phyloP scores from a whole-genome alignment of 805 yeast species.

The Brettanomyces nanus region DNA sequence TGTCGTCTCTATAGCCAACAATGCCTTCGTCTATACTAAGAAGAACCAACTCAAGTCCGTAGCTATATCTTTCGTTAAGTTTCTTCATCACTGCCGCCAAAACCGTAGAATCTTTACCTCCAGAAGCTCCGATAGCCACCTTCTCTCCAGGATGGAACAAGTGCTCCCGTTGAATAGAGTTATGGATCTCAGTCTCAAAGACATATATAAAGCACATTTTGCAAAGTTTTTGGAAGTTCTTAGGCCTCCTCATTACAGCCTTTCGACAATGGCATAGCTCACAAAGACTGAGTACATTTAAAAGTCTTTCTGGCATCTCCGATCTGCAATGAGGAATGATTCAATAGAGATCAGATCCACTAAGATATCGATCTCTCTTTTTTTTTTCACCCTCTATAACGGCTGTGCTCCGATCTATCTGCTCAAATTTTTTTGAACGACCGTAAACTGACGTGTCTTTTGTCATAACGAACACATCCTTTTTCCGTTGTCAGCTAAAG shows the following conservation, averaged over 20 bases:
- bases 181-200: slow-evolving; percentile 92
- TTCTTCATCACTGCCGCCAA: slow-evolving; percentile 82
- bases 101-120: slow-evolving; percentile 97
- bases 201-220: slow-evolving; percentile 83
- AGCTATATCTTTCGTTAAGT: slow-evolving; percentile 78
- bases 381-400: no score
- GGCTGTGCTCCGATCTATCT: no score
- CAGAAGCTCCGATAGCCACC: slow-evolving; percentile 97
- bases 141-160: slow-evolving; percentile 75
- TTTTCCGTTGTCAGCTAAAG: no score
- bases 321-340: no score
- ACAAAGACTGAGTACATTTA: no score
- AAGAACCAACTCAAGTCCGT: slow-evolving; percentile 78
- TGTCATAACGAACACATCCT: no score
- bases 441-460: no score
- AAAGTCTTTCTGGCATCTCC: no score
- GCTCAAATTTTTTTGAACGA: no score
- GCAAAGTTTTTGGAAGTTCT: slow-evolving; percentile 83
- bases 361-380: slow-evolving; percentile 27
- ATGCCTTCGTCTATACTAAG: slow-evolving; percentile 95
- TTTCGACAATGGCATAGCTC: slow-evolving; percentile 77
- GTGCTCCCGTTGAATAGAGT: slow-evolving; percentile 65
- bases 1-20: slow-evolving; percentile 93
- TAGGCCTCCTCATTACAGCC: slow-evolving; percentile 87
- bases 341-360: no score